phyloP scores from a whole-genome alignment of 257 asterid species.

The Lycium ferocissimum region DNA sequence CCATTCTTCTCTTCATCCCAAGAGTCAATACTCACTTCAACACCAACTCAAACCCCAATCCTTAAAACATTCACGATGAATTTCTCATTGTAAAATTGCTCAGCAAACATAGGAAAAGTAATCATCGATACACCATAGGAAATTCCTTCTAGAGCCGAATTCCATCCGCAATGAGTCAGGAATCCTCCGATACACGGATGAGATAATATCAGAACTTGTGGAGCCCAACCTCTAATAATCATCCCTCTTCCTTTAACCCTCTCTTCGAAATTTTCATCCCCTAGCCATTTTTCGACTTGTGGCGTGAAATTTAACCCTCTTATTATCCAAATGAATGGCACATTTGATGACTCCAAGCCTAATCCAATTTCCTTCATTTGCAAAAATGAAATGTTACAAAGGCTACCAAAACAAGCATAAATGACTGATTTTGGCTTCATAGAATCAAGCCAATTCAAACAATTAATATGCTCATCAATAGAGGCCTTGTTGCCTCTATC shows the following conservation, averaged over 20 bases:
- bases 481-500: conserved; percentile 44
- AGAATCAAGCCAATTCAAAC: conserved; percentile 54
- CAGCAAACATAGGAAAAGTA: conserved; percentile 46
- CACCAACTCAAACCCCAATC: conserved; percentile 37
- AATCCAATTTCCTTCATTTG: conserved; percentile 55
- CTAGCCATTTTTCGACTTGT: conserved; percentile 37
- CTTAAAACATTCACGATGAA: conserved; percentile 34
- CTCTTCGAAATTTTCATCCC: conserved; percentile 27
- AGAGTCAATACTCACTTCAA: background rate
- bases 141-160: conserved; percentile 46
- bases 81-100: conserved; percentile 46
- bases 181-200: conserved; percentile 42
- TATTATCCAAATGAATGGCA: conserved; percentile 44
- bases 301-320: conserved; percentile 31
- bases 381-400: conserved; percentile 34
- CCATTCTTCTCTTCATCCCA: conserved; percentile 34
- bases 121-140: conserved; percentile 40
- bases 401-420: conserved; percentile 57
- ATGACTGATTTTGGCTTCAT: conserved; percentile 44
- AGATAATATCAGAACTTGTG: conserved; percentile 50
- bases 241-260: conserved; percentile 39
- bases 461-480: conserved; percentile 22
- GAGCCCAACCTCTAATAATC: conserved; percentile 53
- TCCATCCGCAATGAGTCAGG: conserved; percentile 59
- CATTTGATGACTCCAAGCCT: conserved; percentile 50